Conservation (phyloP, 306 rosid species). For the Ammopiptanthus mongolicus region DNA sequence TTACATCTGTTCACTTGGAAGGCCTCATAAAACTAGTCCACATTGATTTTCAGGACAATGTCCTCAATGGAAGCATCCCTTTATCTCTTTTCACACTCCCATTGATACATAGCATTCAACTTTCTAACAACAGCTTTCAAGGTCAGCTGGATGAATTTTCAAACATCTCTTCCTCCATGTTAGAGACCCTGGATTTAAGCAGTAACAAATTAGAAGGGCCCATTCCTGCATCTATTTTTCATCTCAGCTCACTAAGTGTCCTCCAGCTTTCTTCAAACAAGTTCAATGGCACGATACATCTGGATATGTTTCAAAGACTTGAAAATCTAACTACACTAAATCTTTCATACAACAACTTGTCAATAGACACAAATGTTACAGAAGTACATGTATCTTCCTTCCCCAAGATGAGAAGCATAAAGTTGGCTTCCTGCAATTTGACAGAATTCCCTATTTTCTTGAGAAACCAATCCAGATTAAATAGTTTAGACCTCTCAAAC, state of each 20-base stretch:
- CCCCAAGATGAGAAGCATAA: neutral
- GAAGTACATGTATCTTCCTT: neutral
- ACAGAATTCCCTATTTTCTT: constrained; percentile 17
- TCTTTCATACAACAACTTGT: constrained; percentile 41
- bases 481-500: constrained; percentile 28
- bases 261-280: constrained; percentile 44
- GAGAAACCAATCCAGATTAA: constrained; percentile 16
- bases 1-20: neutral
- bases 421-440: constrained; percentile 31
- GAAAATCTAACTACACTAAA: constrained; percentile 27
- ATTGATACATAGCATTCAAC: neutral
- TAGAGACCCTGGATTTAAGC: constrained; percentile 36
- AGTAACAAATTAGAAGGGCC: constrained; percentile 39
- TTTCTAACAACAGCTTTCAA: constrained; percentile 25
- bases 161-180: neutral
- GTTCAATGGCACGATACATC: constrained; percentile 22
- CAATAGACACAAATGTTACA: neutral
- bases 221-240: constrained; percentile 20
- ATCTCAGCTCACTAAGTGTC: neutral
- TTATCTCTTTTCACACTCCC: constrained; percentile 17
- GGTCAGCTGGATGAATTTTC: neutral
- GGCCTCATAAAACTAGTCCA: neutral
- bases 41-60: neutral
- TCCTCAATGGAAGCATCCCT: constrained; percentile 27
- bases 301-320: neutral